Evolutionary conservation across 2,329 filamentous ascomycete species (phyloP), one percentile per base, ranked within the genome.

Genomic region (Grosmannia penicillata): DNA sequence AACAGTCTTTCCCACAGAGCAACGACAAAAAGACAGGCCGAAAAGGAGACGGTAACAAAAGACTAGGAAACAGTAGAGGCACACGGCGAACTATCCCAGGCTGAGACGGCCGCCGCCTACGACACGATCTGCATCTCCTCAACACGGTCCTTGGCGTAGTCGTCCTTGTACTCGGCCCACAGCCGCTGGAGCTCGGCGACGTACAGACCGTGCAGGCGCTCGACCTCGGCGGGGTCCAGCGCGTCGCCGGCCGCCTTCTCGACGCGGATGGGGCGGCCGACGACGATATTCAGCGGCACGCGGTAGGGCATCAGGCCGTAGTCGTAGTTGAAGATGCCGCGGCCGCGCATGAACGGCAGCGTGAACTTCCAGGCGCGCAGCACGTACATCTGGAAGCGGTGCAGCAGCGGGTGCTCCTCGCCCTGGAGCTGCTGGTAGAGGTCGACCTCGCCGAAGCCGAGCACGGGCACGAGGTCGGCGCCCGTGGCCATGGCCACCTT

Each of bases 311-410:
- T 86, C 50, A 96, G 63, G 4, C 91, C 91, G 13, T 95, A 84
- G 56, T 98, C 91, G 54, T 98, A 96, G 58, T 98, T 98, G 62
- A 96, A 94, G 29, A 96, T 78, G 11, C 89, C 89, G 21, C 87
- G 65, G 3, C 87, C 89, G 56, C 94, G 86, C 51, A 95, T 81
- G 22, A 93, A 70, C 1, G 91, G 87, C 10, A 96, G 69, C 0
- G 91, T 96, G 51, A 95, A 98, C 37, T 93, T 93, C 66, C 93
- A 76, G 6, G 81, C 65, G 48, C 80, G 82, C 59, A 96, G 89
- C 40, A 93, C 64, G 22, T 86, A 61, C 62, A 94, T 75, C 60
- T 98, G 91, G 27, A 82, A 59, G 52, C 75, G 77, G 62, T 89
- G 82, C 39, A 96, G 73, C 43, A 74, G 63, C 1, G 89, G 86